Conservation (phyloP, 495 filamentous ascomycete species). For the Lentithecium fluviatile region DNA sequence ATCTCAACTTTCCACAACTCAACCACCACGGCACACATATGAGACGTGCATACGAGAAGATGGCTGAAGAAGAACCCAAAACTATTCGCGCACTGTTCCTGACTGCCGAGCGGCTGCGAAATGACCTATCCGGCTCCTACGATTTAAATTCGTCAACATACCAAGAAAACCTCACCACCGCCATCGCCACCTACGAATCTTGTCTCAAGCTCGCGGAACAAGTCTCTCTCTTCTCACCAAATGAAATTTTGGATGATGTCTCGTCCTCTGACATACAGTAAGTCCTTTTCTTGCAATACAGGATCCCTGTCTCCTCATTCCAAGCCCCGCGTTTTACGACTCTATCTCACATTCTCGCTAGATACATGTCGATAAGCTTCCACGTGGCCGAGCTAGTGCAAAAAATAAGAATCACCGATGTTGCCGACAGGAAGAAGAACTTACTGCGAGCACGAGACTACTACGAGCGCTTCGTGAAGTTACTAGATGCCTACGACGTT, state of each 20-base stretch:
- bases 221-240: slow-evolving; percentile 81
- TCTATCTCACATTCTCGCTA: slow-evolving; percentile 42
- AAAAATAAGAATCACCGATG: slow-evolving; percentile 51
- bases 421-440: slow-evolving; percentile 53
- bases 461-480: slow-evolving; percentile 74
- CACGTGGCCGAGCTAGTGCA: slow-evolving; percentile 66
- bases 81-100: slow-evolving; percentile 59
- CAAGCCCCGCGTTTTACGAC: slow-evolving; percentile 3
- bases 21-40: not conserved
- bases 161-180: slow-evolving; percentile 62
- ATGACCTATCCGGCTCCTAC: slow-evolving; percentile 47
- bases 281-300: not conserved
- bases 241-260: slow-evolving; percentile 87
- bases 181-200: slow-evolving; percentile 69
- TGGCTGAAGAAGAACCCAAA: slow-evolving; percentile 58
- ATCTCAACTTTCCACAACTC: not conserved
- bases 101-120: slow-evolving; percentile 57
- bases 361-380: slow-evolving; percentile 68
- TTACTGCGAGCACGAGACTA: slow-evolving; percentile 60
- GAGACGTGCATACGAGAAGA: not conserved
- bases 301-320: not conserved
- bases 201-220: slow-evolving; percentile 66
- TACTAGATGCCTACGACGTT: slow-evolving; percentile 75
- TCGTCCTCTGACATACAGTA: slow-evolving; percentile 80
- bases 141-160: slow-evolving; percentile 60